Conservation (phyloP, 1,139 yeast genomes). For the Schwanniomyces etchellsii region DNA sequence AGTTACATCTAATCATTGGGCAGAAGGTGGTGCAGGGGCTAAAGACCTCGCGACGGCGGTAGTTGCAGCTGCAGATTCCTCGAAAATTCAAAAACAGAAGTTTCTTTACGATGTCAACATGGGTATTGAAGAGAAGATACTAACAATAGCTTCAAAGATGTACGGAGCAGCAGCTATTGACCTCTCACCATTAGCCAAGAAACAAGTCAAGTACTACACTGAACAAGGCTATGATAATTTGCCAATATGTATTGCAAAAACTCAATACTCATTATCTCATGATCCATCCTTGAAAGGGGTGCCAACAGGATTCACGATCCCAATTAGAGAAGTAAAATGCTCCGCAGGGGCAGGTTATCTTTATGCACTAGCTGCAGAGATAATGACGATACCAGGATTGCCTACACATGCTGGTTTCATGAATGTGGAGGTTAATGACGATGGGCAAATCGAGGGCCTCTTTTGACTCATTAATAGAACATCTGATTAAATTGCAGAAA, state of each 20-base stretch:
- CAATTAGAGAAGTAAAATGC: conserved; percentile 74
- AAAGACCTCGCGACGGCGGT: conserved; percentile 65
- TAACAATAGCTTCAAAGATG: conserved; percentile 64
- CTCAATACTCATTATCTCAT: conserved; percentile 77
- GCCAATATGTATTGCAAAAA: conserved; percentile 80
- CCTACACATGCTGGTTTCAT: conserved; percentile 80
- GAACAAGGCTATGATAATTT: conserved; percentile 67
- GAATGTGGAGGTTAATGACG: conserved; percentile 76
- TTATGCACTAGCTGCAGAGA: conserved; percentile 78
- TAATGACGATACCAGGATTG: conserved; percentile 79
- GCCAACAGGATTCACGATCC: conserved; percentile 72
- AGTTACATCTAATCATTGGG: conserved; percentile 76
- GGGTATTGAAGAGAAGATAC: conserved; percentile 58
- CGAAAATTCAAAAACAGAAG: conserved; percentile 29
- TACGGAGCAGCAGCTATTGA: conserved; percentile 72
- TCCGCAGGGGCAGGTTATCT: conserved; percentile 82
- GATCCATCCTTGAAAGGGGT: conserved; percentile 80
- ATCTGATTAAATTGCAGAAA: background rate
- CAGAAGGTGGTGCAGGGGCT: conserved; percentile 75
- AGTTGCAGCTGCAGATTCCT: conserved; percentile 24
- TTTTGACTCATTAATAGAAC: conserved; percentile 29
- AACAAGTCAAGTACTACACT: conserved; percentile 61
- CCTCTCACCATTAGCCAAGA: conserved; percentile 59
- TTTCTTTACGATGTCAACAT: conserved; percentile 59
- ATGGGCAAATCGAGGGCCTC: conserved; percentile 76